Base-by-base conservation (phyloP, 1,139 yeast genomes). In the Candida dubliniensis region DNA sequence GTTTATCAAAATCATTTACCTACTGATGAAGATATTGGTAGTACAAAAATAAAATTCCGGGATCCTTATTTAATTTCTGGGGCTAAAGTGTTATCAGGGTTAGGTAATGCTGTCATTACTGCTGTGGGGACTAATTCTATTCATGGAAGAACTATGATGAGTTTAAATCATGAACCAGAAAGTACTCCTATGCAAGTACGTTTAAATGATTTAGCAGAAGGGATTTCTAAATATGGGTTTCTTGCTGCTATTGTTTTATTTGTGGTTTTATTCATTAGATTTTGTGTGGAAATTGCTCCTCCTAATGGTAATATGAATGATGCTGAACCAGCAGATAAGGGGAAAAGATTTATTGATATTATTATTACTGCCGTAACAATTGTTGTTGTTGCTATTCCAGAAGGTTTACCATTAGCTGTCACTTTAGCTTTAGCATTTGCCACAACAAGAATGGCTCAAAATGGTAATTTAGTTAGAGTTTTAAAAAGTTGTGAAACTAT, bases 301-400 rank as follows among this genome's bases (percentile, higher is more conserved):
- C 73, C 80, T 5, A 74, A 74, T 24, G 80, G 81, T 9, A 60
- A 55, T 32, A 73, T 71, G 48, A 61, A 76, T 47, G 59, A 64
- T 40, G 47, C 75, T 10, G 64, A 79, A 0, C 68, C 89, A 3
- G 79, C 96, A 7, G 81, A 84, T 58, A 91, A 90, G 69, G 97
- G 96, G 54, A 82, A 87, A 49, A 77, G 77, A 53, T 90, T 91
- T 58, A 74, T 93, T 69, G 85, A 87, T 58, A 87, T 93, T 47
- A 74, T 95, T 53, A 95, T 93, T 58, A 88, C 95, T 31, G 85
- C 98, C 1, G 86, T 93, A 49, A 90, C 99, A 0, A 81, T 93
- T 55, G 82, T 93, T 34, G 99, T 93, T 14, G 99, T 93, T 42
- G 99, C 99, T 0, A 96, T 93, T 13, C 99, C 99, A 2, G 99